A percentile compares a stretch with the other conserved stretches of the same genome.
Evolutionary conservation across 441 rosid genomes (phyloP).

Genomic region (Erodium trifolium): DNA sequence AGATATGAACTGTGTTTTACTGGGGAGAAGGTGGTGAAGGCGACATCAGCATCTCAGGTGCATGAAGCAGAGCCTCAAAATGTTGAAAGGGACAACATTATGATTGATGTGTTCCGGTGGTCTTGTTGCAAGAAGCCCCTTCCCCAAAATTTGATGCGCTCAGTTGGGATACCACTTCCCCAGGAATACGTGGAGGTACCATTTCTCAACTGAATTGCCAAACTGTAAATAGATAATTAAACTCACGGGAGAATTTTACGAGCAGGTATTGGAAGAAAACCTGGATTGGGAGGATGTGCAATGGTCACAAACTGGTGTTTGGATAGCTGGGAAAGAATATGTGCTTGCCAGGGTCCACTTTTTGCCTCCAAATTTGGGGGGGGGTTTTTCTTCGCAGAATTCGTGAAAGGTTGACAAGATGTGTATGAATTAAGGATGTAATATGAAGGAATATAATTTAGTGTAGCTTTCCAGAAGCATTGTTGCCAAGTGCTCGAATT

Average conservation of each 20-base stretch:
- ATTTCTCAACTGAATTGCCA: too few species aligned
- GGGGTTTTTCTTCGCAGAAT: too few species aligned
- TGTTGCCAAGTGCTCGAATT: too few species aligned
- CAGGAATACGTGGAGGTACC: conserved; percentile 74
- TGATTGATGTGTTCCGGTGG: conserved; percentile 86
- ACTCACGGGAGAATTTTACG: neutral
- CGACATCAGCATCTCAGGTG: conserved; percentile 33
- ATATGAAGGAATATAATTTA: too few species aligned
- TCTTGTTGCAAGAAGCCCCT: conserved; percentile 91
- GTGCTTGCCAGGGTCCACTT: conserved; percentile 86
- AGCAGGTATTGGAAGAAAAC: conserved; percentile 80
- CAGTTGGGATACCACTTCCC: conserved; percentile 85
- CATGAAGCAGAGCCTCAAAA: conserved; percentile 54
- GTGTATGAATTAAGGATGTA: too few species aligned
- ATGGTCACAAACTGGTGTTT: conserved; percentile 97
- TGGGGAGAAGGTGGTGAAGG: conserved; percentile 79
- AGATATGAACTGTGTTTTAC: conserved; percentile 88
- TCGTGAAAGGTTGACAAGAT: too few species aligned
- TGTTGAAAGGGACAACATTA: conserved; percentile 53
- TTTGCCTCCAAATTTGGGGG: conserved; percentile 48
- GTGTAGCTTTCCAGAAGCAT: too few species aligned
- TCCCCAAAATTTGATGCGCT: conserved; percentile 74
- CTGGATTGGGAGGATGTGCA: conserved; percentile 98
- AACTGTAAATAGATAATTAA: neutral
- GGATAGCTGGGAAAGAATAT: conserved; percentile 90